These are phyloP conservation scores for Strobilomyces dryophilus DNA, from an alignment of 768 basidiomycete genomes.

Conservation along the genomic window DNA sequence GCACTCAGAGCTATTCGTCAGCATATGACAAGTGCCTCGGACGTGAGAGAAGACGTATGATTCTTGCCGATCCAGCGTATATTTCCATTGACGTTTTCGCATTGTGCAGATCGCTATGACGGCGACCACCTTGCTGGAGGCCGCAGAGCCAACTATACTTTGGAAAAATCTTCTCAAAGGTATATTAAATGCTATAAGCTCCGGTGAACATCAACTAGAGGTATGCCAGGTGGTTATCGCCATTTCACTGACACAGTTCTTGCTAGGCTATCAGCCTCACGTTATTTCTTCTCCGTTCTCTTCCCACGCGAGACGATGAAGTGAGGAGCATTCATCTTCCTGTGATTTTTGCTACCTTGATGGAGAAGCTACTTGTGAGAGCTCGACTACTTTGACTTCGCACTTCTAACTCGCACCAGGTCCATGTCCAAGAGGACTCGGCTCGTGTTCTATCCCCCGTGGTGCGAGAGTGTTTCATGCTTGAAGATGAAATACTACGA, in stretches of 20 bases:
- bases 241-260: conserved; percentile 3
- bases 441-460: conserved; percentile 33
- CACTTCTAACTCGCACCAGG: conserved; percentile 23
- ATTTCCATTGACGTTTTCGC: neutral
- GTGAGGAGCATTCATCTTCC: conserved; percentile 78
- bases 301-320: conserved; percentile 85
- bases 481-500: conserved; percentile 51
- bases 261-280: conserved; percentile 63
- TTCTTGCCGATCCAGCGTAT: neutral
- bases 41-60: conserved; percentile 60
- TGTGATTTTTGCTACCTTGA: conserved; percentile 63
- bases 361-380: conserved; percentile 62
- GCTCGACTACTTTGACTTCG: neutral
- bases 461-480: conserved; percentile 41
- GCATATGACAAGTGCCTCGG: conserved; percentile 48
- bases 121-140: conserved; percentile 85
- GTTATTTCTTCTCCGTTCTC: conserved; percentile 66
- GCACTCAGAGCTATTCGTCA: conserved; percentile 69
- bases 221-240: conserved; percentile 32
- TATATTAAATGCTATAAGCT: conserved; percentile 52
- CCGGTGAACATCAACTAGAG: conserved; percentile 42
- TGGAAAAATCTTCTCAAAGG: conserved; percentile 74
- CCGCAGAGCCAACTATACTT: conserved; percentile 82
- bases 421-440: conserved; percentile 35
- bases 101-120: conserved; percentile 64